Conservation (phyloP, 768 basidiomycete genomes). For the Paxillus ammoniavirescens region DNA sequence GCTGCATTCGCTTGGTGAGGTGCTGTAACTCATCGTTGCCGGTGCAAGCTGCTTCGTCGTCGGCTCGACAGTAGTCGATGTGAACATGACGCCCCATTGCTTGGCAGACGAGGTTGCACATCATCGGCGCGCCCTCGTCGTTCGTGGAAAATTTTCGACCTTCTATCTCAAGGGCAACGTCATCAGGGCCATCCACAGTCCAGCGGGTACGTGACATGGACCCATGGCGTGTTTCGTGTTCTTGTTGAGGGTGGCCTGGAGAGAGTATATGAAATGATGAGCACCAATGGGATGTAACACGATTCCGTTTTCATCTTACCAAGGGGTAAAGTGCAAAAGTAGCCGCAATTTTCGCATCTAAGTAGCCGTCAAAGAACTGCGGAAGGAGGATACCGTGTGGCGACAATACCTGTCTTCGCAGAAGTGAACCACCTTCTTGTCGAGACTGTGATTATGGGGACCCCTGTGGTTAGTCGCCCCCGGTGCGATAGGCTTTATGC, state of each 20-base stretch:
- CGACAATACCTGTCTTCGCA: constrained; percentile 45
- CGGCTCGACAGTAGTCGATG: constrained; percentile 48
- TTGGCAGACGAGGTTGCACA: constrained; percentile 52
- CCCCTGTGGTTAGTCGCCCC: constrained; percentile 44
- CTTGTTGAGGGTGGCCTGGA: constrained; percentile 53
- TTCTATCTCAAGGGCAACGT: constrained; percentile 41
- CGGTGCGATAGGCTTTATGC: constrained; percentile 44
- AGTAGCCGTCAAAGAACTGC: not conserved
- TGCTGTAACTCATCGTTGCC: constrained; percentile 43
- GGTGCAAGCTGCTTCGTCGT: constrained; percentile 31
- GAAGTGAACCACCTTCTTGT: constrained; percentile 47
- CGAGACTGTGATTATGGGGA: constrained; percentile 47
- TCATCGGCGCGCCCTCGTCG: constrained; percentile 55
- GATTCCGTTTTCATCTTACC: constrained; percentile 32
- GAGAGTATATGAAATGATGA: not conserved
- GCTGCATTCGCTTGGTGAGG: constrained; percentile 35
- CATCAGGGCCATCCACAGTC: constrained; percentile 49
- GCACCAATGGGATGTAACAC: not conserved
- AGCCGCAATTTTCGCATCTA: constrained; percentile 56
- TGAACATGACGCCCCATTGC: constrained; percentile 52
- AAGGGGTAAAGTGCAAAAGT: constrained; percentile 56
- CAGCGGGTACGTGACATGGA: constrained; percentile 54
- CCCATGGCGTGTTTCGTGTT: constrained; percentile 58
- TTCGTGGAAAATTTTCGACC: constrained; percentile 49
- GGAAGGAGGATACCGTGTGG: not conserved